Conservation (phyloP, 2,329 filamentous ascomycete species). For the Pseudogymnoascus sp. region DNA sequence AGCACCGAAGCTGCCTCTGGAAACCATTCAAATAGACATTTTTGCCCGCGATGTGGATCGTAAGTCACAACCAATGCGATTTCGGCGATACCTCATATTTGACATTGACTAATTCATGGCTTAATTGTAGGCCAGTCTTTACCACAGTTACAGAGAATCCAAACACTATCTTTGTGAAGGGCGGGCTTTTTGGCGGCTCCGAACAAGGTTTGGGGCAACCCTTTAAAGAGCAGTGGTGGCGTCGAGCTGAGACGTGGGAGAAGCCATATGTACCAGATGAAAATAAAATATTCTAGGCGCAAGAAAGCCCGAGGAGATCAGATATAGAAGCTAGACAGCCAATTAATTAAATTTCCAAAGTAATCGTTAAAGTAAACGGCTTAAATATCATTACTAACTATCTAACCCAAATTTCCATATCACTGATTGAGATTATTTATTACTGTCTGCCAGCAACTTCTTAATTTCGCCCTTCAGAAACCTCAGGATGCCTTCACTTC, state of each 20-base stretch:
- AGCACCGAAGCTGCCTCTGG: slow-evolving; percentile 13
- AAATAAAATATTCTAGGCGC: not conserved
- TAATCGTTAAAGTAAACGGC: not conserved
- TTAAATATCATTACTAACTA: not conserved
- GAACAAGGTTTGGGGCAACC: slow-evolving; percentile 11
- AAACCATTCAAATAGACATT: slow-evolving; percentile 13
- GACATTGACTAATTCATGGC: not conserved
- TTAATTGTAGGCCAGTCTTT: slow-evolving; percentile 11
- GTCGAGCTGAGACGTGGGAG: slow-evolving; percentile 16
- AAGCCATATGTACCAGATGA: slow-evolving; percentile 4
- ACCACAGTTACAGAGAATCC: slow-evolving; percentile 11
- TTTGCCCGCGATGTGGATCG: slow-evolving; percentile 16
- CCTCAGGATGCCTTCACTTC: not conserved
- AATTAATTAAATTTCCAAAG: not conserved
- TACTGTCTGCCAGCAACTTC: not conserved
- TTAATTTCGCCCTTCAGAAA: not conserved
- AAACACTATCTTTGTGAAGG: slow-evolving; percentile 12
- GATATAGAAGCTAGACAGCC: not conserved
- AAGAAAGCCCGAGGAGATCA: not conserved
- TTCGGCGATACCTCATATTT: not conserved
- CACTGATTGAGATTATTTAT: not conserved
- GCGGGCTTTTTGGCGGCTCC: slow-evolving; percentile 14
- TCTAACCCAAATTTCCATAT: not conserved
- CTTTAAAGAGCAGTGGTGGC: slow-evolving; percentile 15
- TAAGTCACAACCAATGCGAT: not conserved